phyloP scores from a whole-genome alignment of 257 asterid species.

The Verbascum thapsus region DNA sequence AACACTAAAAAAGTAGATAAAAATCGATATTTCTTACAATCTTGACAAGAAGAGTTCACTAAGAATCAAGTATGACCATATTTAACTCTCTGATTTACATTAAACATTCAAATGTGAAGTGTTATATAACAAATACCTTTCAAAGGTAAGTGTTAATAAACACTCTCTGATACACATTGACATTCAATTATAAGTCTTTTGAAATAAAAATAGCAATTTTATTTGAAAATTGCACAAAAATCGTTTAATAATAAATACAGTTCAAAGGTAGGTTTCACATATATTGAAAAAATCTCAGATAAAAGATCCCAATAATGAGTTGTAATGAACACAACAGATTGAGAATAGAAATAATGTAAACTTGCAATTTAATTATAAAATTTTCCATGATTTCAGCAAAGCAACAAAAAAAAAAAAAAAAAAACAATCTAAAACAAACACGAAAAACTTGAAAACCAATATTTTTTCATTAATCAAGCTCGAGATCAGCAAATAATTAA shows the following conservation, averaged over 20 bases:
- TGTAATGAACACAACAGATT: too few species aligned
- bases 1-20: not conserved
- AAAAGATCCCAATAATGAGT: not conserved
- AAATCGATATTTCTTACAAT: not conserved
- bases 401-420: not conserved
- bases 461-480: not conserved
- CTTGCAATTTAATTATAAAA: too few species aligned
- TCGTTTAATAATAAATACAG: not conserved
- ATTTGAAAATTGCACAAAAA: not conserved
- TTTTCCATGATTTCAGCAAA: not conserved
- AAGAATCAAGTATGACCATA: not conserved
- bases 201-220: not conserved
- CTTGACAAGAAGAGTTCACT: not conserved
- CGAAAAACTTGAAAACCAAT: too few species aligned
- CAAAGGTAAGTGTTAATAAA: too few species aligned
- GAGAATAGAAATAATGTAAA: too few species aligned
- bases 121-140: too few species aligned
- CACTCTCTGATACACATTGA: constrained; percentile 16
- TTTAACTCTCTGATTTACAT: not conserved
- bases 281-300: not conserved
- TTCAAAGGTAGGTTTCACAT: not conserved
- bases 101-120: too few species aligned
- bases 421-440: too few species aligned
- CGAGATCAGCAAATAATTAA: not conserved
- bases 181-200: not conserved